Evolutionary conservation across 768 basidiomycete genomes (phyloP), one percentile per base, ranked within the genome.

Genomic region (Podaxis sp.): DNA sequence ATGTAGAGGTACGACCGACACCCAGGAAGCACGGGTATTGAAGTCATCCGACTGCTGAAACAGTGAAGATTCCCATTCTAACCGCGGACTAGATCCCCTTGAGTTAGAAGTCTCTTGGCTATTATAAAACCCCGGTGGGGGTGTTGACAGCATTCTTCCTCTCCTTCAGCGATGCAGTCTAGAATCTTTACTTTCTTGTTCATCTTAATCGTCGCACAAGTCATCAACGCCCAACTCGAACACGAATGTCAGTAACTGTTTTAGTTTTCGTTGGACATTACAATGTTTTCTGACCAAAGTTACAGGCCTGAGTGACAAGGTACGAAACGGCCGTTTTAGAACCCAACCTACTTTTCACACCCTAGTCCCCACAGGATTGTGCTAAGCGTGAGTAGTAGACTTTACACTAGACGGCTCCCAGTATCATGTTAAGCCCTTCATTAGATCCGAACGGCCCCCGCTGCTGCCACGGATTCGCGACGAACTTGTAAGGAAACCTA

Each of bases 401-500:
- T 10, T 22, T 36, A 52, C 4, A 2, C 12, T 17, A 36, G 8
- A 17, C 24, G 2, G 28, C 30, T 33, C 33, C 8, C 33, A 10
- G 33, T 33, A 10, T 33, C 33, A 33, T 41, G 20, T 12, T 24
- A 12, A 36, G 6, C 15, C 13, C 33, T 51, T 17, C 15, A 26
- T 24, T 37, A 59, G 58, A 51, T 38, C n/a, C 49, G 12, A 50
- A 36, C 6, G 58, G 58, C 10, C 36, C 36, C 6, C 58, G 58
- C 11, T 59, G 58, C 58, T 59, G 58, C 49, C 58, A 59, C 10
- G 58, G 58, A 37, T 59, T 59, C 11, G 58, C 58, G 15, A 38
- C 49, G 7, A 59, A 50, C 49, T 59, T 24, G 58, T 59, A 38
- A 51, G 58, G 36, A 38, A 12, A 24, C 17, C 13, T 13, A 11